Evolutionary conservation across 164 flowering plant genomes (phyloP).

Genomic region (Euptelea pleiosperma): DNA sequence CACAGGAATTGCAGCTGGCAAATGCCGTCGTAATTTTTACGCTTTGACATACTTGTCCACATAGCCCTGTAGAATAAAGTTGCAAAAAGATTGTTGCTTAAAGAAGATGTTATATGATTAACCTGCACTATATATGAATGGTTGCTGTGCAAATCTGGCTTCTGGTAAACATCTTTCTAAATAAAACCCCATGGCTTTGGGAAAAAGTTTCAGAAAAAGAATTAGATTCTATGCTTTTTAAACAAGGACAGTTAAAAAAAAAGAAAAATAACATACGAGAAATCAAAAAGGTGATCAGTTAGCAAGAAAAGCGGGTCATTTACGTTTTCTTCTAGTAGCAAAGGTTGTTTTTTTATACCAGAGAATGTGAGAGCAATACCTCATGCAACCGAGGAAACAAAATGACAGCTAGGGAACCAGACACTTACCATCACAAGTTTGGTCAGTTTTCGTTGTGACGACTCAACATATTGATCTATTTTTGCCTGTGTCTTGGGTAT

Average conservation of each 20-base stretch:
- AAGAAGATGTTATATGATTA: not conserved
- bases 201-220: not conserved
- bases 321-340: not conserved
- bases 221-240: not conserved
- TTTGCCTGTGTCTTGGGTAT: conserved; percentile 84
- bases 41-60: conserved; percentile 77
- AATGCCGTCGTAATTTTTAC: conserved; percentile 12
- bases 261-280: not conserved
- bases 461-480: conserved; percentile 79
- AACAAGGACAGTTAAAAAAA: not conserved
- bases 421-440: conserved; percentile 85
- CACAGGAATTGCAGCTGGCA: not conserved
- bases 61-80: conserved; percentile 60
- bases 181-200: not conserved
- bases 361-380: not conserved
- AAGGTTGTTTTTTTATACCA: too few relatives aligned
- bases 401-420: not conserved
- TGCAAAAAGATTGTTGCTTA: not conserved
- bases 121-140: too few relatives aligned
- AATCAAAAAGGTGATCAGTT: not conserved
- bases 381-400: not conserved
- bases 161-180: too few relatives aligned
- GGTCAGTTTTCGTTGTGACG: conserved; percentile 78
- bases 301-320: not conserved
- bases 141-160: too few relatives aligned